Conservation (phyloP, 2,329 filamentous ascomycete genomes). For the Apiospora hydei region DNA sequence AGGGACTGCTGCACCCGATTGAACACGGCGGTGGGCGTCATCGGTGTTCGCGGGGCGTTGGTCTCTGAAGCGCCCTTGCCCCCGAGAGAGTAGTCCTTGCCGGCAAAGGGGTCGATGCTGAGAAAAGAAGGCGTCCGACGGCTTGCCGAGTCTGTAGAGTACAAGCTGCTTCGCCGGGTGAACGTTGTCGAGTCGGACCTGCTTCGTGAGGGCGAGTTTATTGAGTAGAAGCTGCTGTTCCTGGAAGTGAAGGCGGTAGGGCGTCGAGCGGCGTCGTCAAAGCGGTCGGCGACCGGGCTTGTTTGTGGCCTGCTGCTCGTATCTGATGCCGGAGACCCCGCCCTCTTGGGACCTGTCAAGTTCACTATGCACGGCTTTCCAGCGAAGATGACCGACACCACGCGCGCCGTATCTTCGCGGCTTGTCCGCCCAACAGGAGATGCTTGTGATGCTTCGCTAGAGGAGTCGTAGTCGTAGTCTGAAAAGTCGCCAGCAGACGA, state of each 20-base stretch:
- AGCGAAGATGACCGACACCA: constrained; percentile 65
- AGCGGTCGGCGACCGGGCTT: constrained; percentile 30
- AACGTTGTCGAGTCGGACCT: constrained; percentile 39
- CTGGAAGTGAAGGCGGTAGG: constrained; percentile 37
- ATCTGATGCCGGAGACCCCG: constrained; percentile 50
- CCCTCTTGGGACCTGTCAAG: constrained; percentile 51
- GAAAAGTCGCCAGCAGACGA: constrained; percentile 68
- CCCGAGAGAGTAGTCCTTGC: constrained; percentile 45
- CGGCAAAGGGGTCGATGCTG: constrained; percentile 61
- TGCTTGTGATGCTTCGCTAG: constrained; percentile 43
- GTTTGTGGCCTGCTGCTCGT: constrained; percentile 34
- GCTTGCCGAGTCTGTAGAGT: constrained; percentile 37
- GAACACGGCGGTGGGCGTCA: constrained; percentile 56
- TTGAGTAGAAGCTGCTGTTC: constrained; percentile 34
- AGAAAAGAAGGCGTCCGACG: constrained; percentile 57
- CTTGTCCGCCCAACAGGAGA: constrained; percentile 45
- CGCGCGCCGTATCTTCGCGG: constrained; percentile 63
- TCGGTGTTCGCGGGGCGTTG: constrained; percentile 46
- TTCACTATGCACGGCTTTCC: constrained; percentile 67
- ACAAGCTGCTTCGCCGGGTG: constrained; percentile 53
- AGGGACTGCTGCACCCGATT: constrained; percentile 58
- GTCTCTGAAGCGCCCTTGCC: constrained; percentile 39
- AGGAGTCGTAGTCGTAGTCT: constrained; percentile 52
- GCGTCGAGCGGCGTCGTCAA: constrained; percentile 27
- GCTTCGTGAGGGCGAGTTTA: background rate